Base-by-base conservation (phyloP, 495 filamentous ascomycete species). In the Chaetomium cochliodes region DNA sequence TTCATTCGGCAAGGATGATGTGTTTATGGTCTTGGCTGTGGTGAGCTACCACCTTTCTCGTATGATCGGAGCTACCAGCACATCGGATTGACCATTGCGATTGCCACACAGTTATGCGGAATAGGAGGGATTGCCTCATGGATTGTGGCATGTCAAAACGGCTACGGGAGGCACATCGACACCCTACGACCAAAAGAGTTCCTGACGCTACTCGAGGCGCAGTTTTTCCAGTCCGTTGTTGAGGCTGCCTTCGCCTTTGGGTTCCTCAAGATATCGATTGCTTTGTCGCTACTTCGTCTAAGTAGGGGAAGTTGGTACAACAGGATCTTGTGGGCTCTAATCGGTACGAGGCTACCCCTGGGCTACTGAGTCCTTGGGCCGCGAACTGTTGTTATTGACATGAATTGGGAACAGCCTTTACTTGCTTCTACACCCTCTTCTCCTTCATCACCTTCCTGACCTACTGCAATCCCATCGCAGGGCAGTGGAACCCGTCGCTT, bases 251-350 rank as follows among this genome's bases (percentile, higher is more conserved):
- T 74, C 62, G 78, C 73, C 0, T 78, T 81, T 63, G 75, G 75
- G 30, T 71, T 80, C 13, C 73, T 81, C 65, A 82, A 82, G 70
- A 72, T 81, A 52, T 80, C 80, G 1, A 77, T 81, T 46, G 77
- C 75, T 22, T 16, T 76, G 51, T 76, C 73, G 12, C 67, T 76
- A 5, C 60, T 74, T 1, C 50, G 73, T 6, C 64, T 76, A 9
- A 69, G 62, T 30, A 66, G 62, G 30, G 67, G 68, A 28, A 74
- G 47, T 22, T 65, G 63, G 69, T 78, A 69, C 64, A 66, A 58
- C 25, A 65, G 50, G 63, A 67, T 67, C 42, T 61, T 74, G 56
- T 74, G 68, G 65, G 62, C 44, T 51, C 67, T 65, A 39, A 72
- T 70, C 54, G 69, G 65, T 69, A 74, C 25, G 57, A 57, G 18